Percentiles rank a stretch among this genome's conserved stretches.
Conservation (phyloP, 495 filamentous ascomycete species). For the Oleoguttula mirabilis region DNA sequence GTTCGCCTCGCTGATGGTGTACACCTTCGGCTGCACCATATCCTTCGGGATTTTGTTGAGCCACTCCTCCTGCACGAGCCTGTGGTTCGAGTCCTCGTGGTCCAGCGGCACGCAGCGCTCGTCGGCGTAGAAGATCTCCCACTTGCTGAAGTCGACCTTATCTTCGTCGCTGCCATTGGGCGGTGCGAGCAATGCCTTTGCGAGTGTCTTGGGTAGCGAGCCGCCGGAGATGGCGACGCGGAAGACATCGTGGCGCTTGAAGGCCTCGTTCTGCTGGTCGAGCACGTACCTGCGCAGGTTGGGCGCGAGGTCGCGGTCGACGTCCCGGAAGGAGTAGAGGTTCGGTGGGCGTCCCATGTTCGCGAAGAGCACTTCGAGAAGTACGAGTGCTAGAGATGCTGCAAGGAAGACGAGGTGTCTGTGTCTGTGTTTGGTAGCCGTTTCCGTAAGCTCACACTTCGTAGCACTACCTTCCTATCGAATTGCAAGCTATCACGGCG, state of each 20-base stretch:
- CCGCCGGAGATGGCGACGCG: constrained; percentile 90
- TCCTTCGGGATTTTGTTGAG: constrained; percentile 70
- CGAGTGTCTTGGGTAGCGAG: constrained; percentile 78
- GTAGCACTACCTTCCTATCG: too few relatives aligned
- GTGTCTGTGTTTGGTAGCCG: too few relatives aligned
- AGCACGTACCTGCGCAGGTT: constrained; percentile 72
- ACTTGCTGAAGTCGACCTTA: constrained; percentile 63
- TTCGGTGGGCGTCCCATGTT: constrained; percentile 67
- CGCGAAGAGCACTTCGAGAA: not conserved
- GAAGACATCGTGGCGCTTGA: constrained; percentile 71
- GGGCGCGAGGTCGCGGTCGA: constrained; percentile 50
- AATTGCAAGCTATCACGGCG: too few relatives aligned
- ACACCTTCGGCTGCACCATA: constrained; percentile 53
- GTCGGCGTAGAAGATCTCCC: constrained; percentile 98
- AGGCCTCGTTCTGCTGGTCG: constrained; percentile 59
- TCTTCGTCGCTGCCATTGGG: constrained; percentile 47
- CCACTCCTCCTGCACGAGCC: constrained; percentile 70
- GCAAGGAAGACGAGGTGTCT: too few relatives aligned
- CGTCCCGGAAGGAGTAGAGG: constrained; percentile 66
- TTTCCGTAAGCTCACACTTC: too few relatives aligned
- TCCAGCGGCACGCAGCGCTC: constrained; percentile 89
- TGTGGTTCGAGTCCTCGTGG: constrained; percentile 89
- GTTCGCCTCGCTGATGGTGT: constrained; percentile 59
- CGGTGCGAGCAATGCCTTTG: constrained; percentile 59
- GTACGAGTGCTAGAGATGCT: too few relatives aligned